A percentile compares a stretch with the other conserved stretches of the same genome.
These are phyloP conservation scores for Carex cristatella DNA, from an alignment of 176 grass and related monocot genomes.

Conservation along the genomic window DNA sequence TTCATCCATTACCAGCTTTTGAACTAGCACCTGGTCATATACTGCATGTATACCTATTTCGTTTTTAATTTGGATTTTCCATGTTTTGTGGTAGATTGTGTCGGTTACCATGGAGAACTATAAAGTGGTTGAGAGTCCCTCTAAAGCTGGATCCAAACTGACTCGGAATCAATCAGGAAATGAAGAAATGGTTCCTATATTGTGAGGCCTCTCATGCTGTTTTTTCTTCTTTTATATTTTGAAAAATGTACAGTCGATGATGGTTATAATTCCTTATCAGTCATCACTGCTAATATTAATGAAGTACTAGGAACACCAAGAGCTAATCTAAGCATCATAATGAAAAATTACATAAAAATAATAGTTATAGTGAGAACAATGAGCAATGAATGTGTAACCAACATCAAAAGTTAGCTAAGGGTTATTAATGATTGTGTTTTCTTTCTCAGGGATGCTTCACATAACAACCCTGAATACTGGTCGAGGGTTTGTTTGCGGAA, in stretches of 20 bases:
- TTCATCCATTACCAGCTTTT: background rate
- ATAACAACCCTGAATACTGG: constrained; percentile 61
- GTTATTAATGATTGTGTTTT: background rate
- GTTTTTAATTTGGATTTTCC: background rate
- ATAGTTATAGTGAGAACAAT: background rate
- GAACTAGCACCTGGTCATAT: background rate
- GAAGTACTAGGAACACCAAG: background rate
- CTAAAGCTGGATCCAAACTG: background rate
- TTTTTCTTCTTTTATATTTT: background rate
- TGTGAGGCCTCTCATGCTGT: constrained; percentile 2
- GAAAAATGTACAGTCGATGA: background rate
- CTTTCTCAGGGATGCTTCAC: constrained; percentile 48
- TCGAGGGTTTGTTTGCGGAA: constrained; percentile 78
- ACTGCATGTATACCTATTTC: background rate
- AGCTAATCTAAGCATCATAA: background rate
- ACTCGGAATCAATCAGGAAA: background rate
- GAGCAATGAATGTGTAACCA: background rate
- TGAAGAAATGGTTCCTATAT: background rate
- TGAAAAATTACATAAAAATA: background rate
- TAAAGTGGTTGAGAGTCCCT: background rate
- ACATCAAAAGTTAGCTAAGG: background rate
- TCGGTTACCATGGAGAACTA: constrained; percentile 25
- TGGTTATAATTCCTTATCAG: background rate
- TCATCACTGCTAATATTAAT: background rate
- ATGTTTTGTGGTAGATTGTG: constrained; percentile 11